phyloP scores from a whole-genome alignment of 257 asterid genomes.

The Solanum lignicaule region DNA sequence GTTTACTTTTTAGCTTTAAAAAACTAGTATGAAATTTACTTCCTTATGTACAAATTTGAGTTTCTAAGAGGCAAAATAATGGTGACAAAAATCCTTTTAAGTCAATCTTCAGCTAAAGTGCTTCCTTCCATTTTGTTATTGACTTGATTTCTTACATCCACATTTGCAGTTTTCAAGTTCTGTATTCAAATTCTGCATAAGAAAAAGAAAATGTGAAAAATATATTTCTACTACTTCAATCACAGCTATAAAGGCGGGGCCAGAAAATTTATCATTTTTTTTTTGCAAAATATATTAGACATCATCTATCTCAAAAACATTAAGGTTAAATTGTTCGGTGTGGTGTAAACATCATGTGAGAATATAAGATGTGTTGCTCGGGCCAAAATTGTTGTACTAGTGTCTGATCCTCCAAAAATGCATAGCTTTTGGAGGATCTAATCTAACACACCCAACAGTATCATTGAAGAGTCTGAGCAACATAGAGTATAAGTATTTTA shows the following conservation, averaged over 20 bases:
- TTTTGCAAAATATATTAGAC: neutral
- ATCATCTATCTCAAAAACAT: neutral
- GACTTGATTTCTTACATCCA: conserved; percentile 46
- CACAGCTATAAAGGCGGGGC: neutral
- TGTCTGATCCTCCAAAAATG: neutral
- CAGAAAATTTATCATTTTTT: neutral
- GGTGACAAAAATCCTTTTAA: neutral
- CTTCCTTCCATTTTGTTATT: neutral
- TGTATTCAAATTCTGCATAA: conserved; percentile 48
- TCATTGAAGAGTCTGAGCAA: neutral
- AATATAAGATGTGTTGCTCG: neutral
- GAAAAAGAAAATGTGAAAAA: neutral
- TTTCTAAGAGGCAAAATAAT: neutral
- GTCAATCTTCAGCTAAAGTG: neutral
- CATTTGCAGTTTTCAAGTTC: conserved; percentile 69
- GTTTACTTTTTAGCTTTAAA: neutral
- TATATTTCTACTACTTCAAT: neutral
- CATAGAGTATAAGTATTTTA: neutral
- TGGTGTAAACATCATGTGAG: neutral
- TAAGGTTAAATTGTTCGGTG: neutral
- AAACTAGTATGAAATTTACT: neutral
- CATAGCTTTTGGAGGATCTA: neutral
- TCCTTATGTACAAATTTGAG: neutral
- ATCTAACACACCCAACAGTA: neutral
- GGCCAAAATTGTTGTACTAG: neutral